Evolutionary conservation across 2,329 filamentous ascomycete species (phyloP), one percentile per base, ranked within the genome.

Genomic region (Colletotrichum truncatum): DNA sequence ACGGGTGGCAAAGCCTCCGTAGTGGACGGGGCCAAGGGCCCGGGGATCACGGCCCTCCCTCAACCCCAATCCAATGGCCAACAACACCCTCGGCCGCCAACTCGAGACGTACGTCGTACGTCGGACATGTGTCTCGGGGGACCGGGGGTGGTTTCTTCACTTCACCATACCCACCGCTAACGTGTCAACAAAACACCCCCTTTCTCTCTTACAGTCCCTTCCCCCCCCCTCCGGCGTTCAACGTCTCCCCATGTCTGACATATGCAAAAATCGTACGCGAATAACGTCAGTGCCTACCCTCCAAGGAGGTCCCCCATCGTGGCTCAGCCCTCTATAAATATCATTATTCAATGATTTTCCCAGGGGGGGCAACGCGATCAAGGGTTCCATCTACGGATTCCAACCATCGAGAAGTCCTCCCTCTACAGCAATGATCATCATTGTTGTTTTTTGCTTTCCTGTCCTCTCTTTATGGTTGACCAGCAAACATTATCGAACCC

Each of bases 321-420:
- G 62, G 62, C 62, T 65, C 57, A 65, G 57, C 49, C 57, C 57
- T 49, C 62, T 65, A 65, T 65, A 65, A 65, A 65, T 65, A 65
- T 43, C 34, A 48, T 55, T 36, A 30, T 62, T 38, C 48, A 65
- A 65, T 65, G 62, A 65, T 65, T 55, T 65, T 54, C 62, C 36
- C 62, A 62, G 34, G 62, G 62, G 62, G 12, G n/a, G n/a, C n/a
- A n/a, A 38, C 18, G 56, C 56, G 62, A 64, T 64, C 56, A 64
- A 64, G 62, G 48, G 62, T 64, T 49, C 48, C 56, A 49, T 54
- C 25, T 32, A 48, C 32, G 49, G 61, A 54, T 53, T 51, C 34
- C 57, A 30, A 38, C 49, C 64, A 52, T 64, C 64, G 59, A 64
- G 59, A 53, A 66, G 39, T 52, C 21, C 64, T 36, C 59, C 59